Conservation (phyloP, 2,329 filamentous ascomycete genomes). For the Epichloe gansuensis region DNA sequence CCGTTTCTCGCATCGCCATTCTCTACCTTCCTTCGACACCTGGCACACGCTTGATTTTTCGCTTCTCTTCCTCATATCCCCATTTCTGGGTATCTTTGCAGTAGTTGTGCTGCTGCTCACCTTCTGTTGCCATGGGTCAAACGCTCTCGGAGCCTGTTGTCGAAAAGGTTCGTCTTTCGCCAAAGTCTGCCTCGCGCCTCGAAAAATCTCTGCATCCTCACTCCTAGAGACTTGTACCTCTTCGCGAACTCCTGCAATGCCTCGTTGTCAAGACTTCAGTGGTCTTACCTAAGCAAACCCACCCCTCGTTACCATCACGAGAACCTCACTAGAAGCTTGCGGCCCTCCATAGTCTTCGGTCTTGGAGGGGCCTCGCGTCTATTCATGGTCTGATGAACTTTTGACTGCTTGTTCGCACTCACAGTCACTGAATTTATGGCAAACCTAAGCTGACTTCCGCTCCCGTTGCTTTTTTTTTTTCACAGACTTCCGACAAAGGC, state of each 20-base stretch:
- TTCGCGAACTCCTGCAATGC: neutral
- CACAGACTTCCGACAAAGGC: slow-evolving; percentile 73
- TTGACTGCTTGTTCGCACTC: no score
- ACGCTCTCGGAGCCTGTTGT: slow-evolving; percentile 97
- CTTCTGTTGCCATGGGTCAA: slow-evolving; percentile 66
- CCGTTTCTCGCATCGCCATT: slow-evolving; percentile 1
- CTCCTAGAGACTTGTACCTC: neutral
- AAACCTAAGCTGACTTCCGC: slow-evolving; percentile 14
- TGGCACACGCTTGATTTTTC: neutral
- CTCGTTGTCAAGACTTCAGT: neutral
- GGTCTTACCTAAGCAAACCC: neutral
- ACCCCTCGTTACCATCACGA: slow-evolving; percentile 1
- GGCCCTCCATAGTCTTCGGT: neutral
- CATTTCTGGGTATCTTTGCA: slow-evolving; percentile 11
- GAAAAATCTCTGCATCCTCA: neutral
- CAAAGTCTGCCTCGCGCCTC: neutral
- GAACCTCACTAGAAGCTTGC: slow-evolving; percentile 2
- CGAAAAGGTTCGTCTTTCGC: slow-evolving; percentile 63
- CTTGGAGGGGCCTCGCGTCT: slow-evolving; percentile 4
- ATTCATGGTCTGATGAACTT: neutral
- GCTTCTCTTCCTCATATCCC: slow-evolving; percentile 5
- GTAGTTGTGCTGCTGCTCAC: slow-evolving; percentile 15
- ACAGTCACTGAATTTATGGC: neutral
- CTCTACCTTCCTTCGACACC: slow-evolving; percentile 3
- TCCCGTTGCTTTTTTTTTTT: neutral